Conservation (phyloP, 2,329 filamentous ascomycete species). For the Sarocladium oryzae region DNA sequence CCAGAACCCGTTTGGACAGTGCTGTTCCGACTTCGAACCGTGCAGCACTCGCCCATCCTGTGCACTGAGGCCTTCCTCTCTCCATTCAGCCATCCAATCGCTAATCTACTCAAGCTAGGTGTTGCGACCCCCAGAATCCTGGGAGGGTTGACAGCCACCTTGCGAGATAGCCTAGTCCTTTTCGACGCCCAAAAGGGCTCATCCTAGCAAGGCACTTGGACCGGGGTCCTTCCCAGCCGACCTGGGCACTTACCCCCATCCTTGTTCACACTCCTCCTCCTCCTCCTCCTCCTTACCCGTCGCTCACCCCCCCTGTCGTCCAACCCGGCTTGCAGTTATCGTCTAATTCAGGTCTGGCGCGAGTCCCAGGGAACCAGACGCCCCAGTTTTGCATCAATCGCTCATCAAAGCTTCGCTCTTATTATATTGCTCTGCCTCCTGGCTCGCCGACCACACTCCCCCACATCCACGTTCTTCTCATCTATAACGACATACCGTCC, state of each 20-base stretch:
- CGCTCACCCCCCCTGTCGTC: background rate
- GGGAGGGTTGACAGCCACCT: slow-evolving; percentile 7
- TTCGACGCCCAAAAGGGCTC: background rate
- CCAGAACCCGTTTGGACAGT: background rate
- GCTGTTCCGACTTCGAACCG: background rate
- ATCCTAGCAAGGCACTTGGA: background rate
- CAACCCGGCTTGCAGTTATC: background rate
- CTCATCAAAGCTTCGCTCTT: slow-evolving; percentile 10
- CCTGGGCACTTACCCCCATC: slow-evolving; percentile 1
- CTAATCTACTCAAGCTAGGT: slow-evolving; percentile 9
- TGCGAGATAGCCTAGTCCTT: background rate
- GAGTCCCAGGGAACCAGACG: slow-evolving; percentile 9
- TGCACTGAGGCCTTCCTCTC: slow-evolving; percentile 5
- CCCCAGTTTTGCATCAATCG: slow-evolving; percentile 9
- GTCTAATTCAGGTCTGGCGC: background rate
- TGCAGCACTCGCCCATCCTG: background rate
- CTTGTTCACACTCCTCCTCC: slow-evolving; percentile 3
- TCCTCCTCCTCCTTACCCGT: background rate
- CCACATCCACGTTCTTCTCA: slow-evolving; percentile 5
- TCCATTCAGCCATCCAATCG: slow-evolving; percentile 11
- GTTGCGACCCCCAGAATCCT: slow-evolving; percentile 11
- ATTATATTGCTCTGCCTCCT: slow-evolving; percentile 9
- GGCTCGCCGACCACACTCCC: slow-evolving; percentile 6
- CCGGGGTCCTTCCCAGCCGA: slow-evolving; percentile 2
- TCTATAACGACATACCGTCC: slow-evolving; percentile 2